A percentile compares a stretch with the other conserved stretches of the same genome.
phyloP scores from a whole-genome alignment of 495 filamentous ascomycete species.

The Neurospora pannonica region DNA sequence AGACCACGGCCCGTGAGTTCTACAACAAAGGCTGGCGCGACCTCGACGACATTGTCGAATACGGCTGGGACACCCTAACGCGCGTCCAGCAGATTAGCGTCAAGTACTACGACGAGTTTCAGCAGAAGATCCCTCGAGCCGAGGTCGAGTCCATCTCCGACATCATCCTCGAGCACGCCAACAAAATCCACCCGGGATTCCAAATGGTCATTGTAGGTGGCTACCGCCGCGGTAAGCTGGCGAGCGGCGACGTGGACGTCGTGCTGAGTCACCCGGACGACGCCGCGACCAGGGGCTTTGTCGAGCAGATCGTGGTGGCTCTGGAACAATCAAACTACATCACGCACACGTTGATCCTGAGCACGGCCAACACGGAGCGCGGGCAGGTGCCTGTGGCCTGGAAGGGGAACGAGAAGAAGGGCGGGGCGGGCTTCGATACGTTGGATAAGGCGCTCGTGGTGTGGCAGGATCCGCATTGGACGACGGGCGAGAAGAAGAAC shows the following conservation, averaged over 20 bases:
- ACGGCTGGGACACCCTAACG: slow-evolving; percentile 65
- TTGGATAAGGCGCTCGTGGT: slow-evolving; percentile 89
- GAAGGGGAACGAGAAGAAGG: slow-evolving; percentile 30
- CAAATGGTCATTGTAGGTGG: slow-evolving; percentile 73
- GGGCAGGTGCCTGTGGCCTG: slow-evolving; percentile 55
- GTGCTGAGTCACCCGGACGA: slow-evolving; percentile 74
- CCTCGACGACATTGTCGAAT: slow-evolving; percentile 71
- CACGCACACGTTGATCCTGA: slow-evolving; percentile 71
- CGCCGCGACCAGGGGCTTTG: slow-evolving; percentile 50
- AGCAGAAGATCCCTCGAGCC: slow-evolving; percentile 53
- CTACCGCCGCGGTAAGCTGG: slow-evolving; percentile 70
- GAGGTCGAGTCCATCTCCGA: slow-evolving; percentile 66
- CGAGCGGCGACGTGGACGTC: slow-evolving; percentile 75
- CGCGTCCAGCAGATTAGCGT: slow-evolving; percentile 87
- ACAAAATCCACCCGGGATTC: slow-evolving; percentile 41
- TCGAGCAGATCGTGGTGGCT: slow-evolving; percentile 55
- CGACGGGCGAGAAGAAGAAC: slow-evolving; percentile 40
- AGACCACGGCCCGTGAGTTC: slow-evolving; percentile 72
- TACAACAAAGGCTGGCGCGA: slow-evolving; percentile 69
- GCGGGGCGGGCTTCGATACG: slow-evolving; percentile 61
- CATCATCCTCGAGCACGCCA: slow-evolving; percentile 55
- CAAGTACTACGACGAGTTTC: slow-evolving; percentile 91
- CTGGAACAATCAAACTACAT: slow-evolving; percentile 63
- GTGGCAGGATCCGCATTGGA: slow-evolving; percentile 72
- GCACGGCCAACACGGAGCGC: slow-evolving; percentile 54